Percentiles rank a stretch among this genome's conserved stretches.
These are phyloP conservation scores for Avena eriantha DNA, from an alignment of 176 grass and related monocot genomes.

Conservation along the genomic window DNA sequence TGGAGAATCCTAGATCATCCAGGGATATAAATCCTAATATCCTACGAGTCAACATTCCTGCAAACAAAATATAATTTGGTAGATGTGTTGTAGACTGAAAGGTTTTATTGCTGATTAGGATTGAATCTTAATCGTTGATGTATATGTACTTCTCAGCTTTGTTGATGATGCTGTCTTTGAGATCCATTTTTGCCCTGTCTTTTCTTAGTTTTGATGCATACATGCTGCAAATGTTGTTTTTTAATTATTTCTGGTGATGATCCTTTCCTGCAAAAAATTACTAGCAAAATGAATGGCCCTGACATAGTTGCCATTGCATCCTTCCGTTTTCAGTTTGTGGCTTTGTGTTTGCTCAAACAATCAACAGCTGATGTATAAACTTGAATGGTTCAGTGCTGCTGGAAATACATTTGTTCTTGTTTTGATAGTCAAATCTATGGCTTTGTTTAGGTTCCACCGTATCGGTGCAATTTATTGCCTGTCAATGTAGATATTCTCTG, in stretches of 20 bases:
- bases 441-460: neutral
- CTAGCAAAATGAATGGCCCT: constrained; percentile 10
- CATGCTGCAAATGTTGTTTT: constrained; percentile 14
- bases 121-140: neutral
- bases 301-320: constrained; percentile 23
- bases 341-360: constrained; percentile 14
- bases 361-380: neutral
- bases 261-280: constrained; percentile 2
- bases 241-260: constrained; percentile 8
- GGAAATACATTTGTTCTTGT: neutral
- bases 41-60: neutral
- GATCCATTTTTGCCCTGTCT: neutral
- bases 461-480: neutral
- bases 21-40: constrained; percentile 1
- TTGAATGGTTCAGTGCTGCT: neutral
- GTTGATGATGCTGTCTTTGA: constrained; percentile 20
- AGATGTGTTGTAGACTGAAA: neutral
- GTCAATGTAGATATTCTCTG: neutral
- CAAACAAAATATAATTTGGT: constrained; percentile 16
- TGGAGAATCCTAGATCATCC: neutral
- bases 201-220: neutral
- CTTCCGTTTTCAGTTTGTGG: constrained; percentile 23
- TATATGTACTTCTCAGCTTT: neutral
- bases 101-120: neutral
- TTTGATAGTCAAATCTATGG: neutral